These are phyloP conservation scores for Leishmania major DNA, from an alignment of 208 protist genomes.

Conservation along the genomic window DNA sequence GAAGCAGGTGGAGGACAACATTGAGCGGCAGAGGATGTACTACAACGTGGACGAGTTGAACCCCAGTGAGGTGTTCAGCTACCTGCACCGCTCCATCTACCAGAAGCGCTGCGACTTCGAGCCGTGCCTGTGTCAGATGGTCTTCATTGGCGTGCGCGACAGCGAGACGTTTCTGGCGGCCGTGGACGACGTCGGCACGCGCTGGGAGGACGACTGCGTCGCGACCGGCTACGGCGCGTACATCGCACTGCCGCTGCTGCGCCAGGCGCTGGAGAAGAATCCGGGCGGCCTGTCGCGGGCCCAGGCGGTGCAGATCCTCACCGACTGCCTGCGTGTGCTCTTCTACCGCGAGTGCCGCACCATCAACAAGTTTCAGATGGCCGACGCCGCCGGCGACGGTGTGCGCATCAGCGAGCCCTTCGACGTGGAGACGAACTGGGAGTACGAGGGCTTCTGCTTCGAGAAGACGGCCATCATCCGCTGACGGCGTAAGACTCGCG, in stretches of 20 bases:
- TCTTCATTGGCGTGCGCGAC: conserved; percentile 92
- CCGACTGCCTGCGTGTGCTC: conserved; percentile 94
- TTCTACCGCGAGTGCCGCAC: conserved; percentile 97
- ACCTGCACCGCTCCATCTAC: conserved; percentile 94
- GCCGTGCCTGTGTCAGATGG: conserved; percentile 95
- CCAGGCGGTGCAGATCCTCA: conserved; percentile 86
- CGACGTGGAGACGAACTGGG: conserved; percentile 94
- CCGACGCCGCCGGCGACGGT: conserved; percentile 65
- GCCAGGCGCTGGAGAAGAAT: conserved; percentile 84
- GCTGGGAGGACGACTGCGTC: conserved; percentile 92
- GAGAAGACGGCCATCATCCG: conserved; percentile 89
- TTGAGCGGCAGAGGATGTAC: conserved; percentile 78
- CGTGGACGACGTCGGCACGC: conserved; percentile 95
- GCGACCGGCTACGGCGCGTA: conserved; percentile 96
- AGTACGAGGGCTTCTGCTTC: conserved; percentile 86
- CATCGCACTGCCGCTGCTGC: conserved; percentile 95
- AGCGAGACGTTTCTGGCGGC: conserved; percentile 94
- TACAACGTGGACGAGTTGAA: conserved; percentile 77
- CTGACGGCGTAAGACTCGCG: conserved; percentile 24
- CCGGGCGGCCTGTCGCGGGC: conserved; percentile 80
- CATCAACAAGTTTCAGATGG: conserved; percentile 96
- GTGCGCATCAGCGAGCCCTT: conserved; percentile 92
- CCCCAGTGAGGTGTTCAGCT: conserved; percentile 93
- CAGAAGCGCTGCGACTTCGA: conserved; percentile 95
- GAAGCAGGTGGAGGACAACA: conserved; percentile 69